phyloP scores from a whole-genome alignment of 1,139 yeast genomes.

The Pichia sp. region DNA sequence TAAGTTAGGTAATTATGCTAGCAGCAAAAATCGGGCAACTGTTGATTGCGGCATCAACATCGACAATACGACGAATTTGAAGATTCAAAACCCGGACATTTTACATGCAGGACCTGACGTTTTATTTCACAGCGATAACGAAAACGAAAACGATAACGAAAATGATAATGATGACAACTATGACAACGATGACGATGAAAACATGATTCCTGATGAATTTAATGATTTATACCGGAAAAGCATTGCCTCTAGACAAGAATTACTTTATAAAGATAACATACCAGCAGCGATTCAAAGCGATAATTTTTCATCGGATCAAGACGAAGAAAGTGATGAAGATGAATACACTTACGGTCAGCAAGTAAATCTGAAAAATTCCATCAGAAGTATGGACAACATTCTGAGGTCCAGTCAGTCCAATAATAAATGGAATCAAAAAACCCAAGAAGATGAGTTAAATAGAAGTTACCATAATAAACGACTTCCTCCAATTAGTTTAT shows the following conservation, averaged over 20 bases:
- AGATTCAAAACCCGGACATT: constrained; percentile 13
- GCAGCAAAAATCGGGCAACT: too few species aligned
- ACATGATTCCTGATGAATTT: neutral
- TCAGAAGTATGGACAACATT: neutral
- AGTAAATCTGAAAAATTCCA: constrained; percentile 16
- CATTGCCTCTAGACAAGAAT: constrained; percentile 10
- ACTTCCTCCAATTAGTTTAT: constrained; percentile 6
- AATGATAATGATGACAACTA: neutral
- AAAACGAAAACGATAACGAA: constrained; percentile 9
- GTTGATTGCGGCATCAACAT: too few species aligned
- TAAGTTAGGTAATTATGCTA: too few species aligned
- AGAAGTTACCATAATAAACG: constrained; percentile 16
- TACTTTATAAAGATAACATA: constrained; percentile 1
- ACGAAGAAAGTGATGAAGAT: constrained; percentile 7
- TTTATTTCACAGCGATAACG: constrained; percentile 19
- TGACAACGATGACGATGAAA: neutral
- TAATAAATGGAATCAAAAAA: neutral
- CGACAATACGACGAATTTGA: constrained; percentile 2
- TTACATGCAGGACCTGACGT: constrained; percentile 15
- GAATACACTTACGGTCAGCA: constrained; percentile 18
- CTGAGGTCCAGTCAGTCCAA: neutral
- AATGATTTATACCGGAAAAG: constrained; percentile 3
- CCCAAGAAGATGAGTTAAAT: constrained; percentile 9
- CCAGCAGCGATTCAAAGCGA: neutral
- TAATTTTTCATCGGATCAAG: neutral